Evolutionary conservation across 2,329 filamentous ascomycete species (phyloP).

Genomic region (Hypoxylon sp.): DNA sequence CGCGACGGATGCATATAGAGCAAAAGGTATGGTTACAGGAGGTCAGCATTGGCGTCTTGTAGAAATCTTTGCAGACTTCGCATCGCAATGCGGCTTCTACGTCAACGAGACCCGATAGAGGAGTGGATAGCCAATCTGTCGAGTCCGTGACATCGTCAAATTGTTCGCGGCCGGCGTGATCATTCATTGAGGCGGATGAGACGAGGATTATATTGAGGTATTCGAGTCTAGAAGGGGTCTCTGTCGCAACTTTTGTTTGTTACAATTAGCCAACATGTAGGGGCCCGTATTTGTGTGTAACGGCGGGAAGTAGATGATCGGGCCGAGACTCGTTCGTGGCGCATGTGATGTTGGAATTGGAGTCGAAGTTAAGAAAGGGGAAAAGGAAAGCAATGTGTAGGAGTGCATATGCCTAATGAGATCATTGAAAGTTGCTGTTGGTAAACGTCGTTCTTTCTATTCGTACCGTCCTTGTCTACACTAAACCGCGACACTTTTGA

Average conservation of each 20-base stretch:
- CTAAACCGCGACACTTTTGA: constrained; percentile 16
- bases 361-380: background rate
- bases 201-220: background rate
- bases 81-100: constrained; percentile 90
- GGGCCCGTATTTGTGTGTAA: background rate
- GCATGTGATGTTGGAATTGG: too few species aligned
- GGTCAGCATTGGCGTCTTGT: constrained; percentile 91
- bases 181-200: constrained; percentile 30
- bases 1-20: constrained; percentile 91
- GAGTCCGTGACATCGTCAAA: constrained; percentile 70
- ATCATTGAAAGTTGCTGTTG: constrained; percentile 31
- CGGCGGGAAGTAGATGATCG: too few species aligned
- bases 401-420: constrained; percentile 15
- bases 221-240: background rate
- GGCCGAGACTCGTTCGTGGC: too few species aligned
- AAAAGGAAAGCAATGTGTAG: background rate
- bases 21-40: constrained; percentile 97
- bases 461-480: too few species aligned
- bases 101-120: constrained; percentile 69
- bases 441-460: too few species aligned
- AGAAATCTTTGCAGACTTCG: constrained; percentile 98
- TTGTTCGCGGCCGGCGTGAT: constrained; percentile 23
- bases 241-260: background rate
- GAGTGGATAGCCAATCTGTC: constrained; percentile 84
- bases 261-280: too few species aligned